Evolutionary conservation across 164 flowering plant species (phyloP).

Genomic region (Tetrastigma voinierianum): DNA sequence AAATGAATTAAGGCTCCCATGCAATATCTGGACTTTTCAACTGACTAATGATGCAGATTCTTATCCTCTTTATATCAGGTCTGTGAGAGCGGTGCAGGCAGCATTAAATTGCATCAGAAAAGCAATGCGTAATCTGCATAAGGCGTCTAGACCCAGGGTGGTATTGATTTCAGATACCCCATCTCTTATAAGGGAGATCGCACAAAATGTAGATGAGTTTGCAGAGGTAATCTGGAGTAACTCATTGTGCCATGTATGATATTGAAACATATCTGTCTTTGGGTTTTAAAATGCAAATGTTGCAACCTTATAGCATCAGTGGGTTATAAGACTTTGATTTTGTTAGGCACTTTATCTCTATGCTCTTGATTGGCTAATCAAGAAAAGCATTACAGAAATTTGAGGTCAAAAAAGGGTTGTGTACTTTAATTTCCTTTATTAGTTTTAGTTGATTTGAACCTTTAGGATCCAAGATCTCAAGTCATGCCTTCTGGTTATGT

Average conservation of each 20-base stretch:
- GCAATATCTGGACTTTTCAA: not conserved
- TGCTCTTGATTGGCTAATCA: too few relatives aligned
- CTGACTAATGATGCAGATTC: slow-evolving; percentile 3
- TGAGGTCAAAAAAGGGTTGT: not conserved
- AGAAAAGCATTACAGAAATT: too few relatives aligned
- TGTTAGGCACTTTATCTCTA: too few relatives aligned
- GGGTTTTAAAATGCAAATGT: too few relatives aligned
- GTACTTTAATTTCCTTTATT: not conserved
- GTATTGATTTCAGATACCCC: slow-evolving; percentile 92
- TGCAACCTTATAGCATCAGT: too few relatives aligned
- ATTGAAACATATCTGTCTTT: too few relatives aligned
- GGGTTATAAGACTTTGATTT: too few relatives aligned
- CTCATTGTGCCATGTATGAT: too few relatives aligned
- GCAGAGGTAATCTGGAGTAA: slow-evolving; percentile 59
- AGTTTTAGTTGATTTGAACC: not conserved
- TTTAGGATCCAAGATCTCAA: not conserved
- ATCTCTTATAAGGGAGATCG: slow-evolving; percentile 47
- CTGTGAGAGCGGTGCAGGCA: slow-evolving; percentile 69
- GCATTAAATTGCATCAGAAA: slow-evolving; percentile 70
- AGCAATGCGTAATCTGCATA: slow-evolving; percentile 31
- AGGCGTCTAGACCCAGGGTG: slow-evolving; percentile 49
- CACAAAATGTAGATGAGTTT: slow-evolving; percentile 51
- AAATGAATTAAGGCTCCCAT: not conserved
- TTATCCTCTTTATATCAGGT: slow-evolving; percentile 35
- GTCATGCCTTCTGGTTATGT: not conserved